Evolutionary conservation across 78 protist genomes (phyloP).

Genomic region (Mastigamoeba balamuthi): DNA sequence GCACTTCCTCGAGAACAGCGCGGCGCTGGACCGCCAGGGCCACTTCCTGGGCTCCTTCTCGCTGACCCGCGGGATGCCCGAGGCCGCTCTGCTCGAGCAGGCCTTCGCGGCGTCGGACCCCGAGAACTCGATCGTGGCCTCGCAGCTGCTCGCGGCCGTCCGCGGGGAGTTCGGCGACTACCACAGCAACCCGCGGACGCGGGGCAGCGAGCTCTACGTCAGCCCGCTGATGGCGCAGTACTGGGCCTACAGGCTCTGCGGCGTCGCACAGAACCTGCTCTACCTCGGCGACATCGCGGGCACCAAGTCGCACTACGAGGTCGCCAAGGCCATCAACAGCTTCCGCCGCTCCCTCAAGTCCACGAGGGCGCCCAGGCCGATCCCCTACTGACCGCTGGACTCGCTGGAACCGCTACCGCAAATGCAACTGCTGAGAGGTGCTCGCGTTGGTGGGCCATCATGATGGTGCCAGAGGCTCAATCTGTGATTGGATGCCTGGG

Average conservation of each 20-base stretch:
- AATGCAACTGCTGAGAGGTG: no score
- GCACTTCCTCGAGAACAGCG: background rate
- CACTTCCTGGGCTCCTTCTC: background rate
- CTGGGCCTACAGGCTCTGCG: background rate
- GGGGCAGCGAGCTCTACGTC: background rate
- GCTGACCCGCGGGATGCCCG: background rate
- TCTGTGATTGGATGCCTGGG: no score
- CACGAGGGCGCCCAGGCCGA: no score
- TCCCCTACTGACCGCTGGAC: no score
- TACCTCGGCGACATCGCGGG: background rate
- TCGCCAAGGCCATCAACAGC: background rate
- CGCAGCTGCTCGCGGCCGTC: background rate
- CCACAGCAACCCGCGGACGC: background rate
- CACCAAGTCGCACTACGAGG: background rate
- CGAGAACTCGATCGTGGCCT: background rate
- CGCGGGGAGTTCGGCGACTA: background rate
- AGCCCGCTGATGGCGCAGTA: background rate
- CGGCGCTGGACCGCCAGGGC: background rate
- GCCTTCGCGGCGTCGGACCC: background rate
- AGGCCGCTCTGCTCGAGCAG: background rate
- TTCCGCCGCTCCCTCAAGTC: no score
- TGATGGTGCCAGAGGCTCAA: no score
- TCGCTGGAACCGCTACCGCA: no score
- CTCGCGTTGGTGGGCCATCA: no score
- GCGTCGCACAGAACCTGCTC: background rate